Conservation (phyloP, 2,329 filamentous ascomycete genomes). For the Laburnicola sp. region DNA sequence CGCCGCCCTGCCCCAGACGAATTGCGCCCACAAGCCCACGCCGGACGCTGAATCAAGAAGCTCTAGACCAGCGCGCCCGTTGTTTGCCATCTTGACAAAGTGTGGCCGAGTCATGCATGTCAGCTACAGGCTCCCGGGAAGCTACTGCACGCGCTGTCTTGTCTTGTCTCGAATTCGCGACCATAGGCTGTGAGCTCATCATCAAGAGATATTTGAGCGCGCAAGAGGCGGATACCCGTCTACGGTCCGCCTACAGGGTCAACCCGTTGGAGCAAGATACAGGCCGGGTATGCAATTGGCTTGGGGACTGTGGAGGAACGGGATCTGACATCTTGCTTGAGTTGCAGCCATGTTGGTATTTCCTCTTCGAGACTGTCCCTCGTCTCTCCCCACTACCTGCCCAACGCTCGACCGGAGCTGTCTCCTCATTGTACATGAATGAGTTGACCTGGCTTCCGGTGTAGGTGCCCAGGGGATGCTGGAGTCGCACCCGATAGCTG, state of each 20-base stretch:
- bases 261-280: neutral
- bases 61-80: slow-evolving; percentile 9
- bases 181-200: slow-evolving; percentile 3
- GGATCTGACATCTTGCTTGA: slow-evolving; percentile 2
- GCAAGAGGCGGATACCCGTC: neutral
- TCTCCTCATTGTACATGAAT: slow-evolving; percentile 3
- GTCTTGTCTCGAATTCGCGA: neutral
- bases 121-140: slow-evolving; percentile 1
- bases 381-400: neutral
- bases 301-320: neutral
- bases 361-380: neutral
- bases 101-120: slow-evolving; percentile 5
- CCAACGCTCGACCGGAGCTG: neutral
- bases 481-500: neutral
- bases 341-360: slow-evolving; percentile 1
- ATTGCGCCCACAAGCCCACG: slow-evolving; percentile 1
- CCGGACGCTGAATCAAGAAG: neutral
- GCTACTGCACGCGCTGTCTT: slow-evolving; percentile 1
- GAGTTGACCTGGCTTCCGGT: neutral
- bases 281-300: neutral
- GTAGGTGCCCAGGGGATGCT: neutral
- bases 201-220: slow-evolving; percentile 1
- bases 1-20: slow-evolving; percentile 35
- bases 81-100: neutral
- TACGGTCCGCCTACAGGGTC: neutral